A percentile compares a stretch with the other conserved stretches of the same genome.
Conservation (phyloP, 2,329 filamentous ascomycete genomes). For the Aspergillus novofumigatus region DNA sequence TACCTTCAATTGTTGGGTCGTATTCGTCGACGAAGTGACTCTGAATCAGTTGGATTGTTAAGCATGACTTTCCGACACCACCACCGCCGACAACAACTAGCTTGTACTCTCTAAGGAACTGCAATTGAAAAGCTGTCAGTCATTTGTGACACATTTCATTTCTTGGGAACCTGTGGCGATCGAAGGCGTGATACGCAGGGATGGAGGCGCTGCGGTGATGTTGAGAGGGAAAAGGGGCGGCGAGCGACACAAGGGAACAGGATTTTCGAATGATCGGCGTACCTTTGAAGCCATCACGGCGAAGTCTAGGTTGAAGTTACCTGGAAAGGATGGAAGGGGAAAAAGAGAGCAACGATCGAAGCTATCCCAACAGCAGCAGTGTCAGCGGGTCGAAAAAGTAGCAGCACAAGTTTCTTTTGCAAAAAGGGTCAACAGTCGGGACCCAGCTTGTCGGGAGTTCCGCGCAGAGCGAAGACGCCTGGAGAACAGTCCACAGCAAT, state of each 20-base stretch:
- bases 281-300: conserved; percentile 30
- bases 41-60: conserved; percentile 94
- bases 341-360: conserved; percentile 16
- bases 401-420: conserved; percentile 25
- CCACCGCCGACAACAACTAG: conserved; percentile 95
- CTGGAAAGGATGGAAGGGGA: conserved; percentile 7
- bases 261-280: conserved; percentile 7
- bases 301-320: conserved; percentile 10
- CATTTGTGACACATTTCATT: conserved; percentile 5
- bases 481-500: conserved; percentile 22
- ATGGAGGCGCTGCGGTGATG: conserved; percentile 7
- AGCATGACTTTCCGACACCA: conserved; percentile 97
- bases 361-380: conserved; percentile 18
- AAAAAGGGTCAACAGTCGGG: conserved; percentile 23
- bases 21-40: conserved; percentile 99
- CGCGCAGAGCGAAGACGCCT: conserved; percentile 21
- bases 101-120: conserved; percentile 91
- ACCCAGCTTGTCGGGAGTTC: conserved; percentile 25
- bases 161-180: not conserved
- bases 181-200: not conserved
- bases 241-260: not conserved
- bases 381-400: conserved; percentile 21
- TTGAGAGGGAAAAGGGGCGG: conserved; percentile 5
- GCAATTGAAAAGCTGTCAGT: conserved; percentile 16
- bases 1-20: conserved; percentile 96